Conservation (phyloP, 768 basidiomycete species). For the Fomitopsis serialis region DNA sequence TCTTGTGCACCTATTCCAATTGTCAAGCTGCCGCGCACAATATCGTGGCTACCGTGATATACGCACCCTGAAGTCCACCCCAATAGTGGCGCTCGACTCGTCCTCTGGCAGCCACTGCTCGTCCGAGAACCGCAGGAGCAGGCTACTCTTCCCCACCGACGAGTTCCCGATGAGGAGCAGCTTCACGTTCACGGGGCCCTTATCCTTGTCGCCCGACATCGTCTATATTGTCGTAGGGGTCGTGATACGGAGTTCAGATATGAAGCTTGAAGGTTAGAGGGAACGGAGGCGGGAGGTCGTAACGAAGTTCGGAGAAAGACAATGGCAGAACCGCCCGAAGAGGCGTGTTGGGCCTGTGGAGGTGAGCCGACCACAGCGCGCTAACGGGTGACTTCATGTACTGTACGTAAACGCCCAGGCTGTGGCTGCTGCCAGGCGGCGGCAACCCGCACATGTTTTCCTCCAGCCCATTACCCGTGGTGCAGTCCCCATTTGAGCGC, state of each 20-base stretch:
- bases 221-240: neutral
- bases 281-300: neutral
- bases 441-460: neutral
- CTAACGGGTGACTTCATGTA: constrained; percentile 8
- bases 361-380: constrained; percentile 5
- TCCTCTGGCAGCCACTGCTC: constrained; percentile 93
- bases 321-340: neutral
- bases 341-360: constrained; percentile 3
- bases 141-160: constrained; percentile 89
- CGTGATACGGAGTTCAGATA: neutral
- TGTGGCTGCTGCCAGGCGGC: neutral
- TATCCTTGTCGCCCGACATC: constrained; percentile 12
- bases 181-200: constrained; percentile 68
- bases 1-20: constrained; percentile 67
- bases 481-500: too few species aligned
- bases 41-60: neutral
- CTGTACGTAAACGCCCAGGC: constrained; percentile 1
- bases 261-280: neutral
- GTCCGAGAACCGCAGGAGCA: constrained; percentile 92
- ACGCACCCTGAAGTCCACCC: constrained; percentile 80
- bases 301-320: neutral
- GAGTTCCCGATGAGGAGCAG: constrained; percentile 83
- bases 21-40: neutral
- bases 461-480: neutral
- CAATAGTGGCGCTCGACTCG: constrained; percentile 80